phyloP scores from a whole-genome alignment of 202 grass and related monocot genomes.

The Zoysia matrella region DNA sequence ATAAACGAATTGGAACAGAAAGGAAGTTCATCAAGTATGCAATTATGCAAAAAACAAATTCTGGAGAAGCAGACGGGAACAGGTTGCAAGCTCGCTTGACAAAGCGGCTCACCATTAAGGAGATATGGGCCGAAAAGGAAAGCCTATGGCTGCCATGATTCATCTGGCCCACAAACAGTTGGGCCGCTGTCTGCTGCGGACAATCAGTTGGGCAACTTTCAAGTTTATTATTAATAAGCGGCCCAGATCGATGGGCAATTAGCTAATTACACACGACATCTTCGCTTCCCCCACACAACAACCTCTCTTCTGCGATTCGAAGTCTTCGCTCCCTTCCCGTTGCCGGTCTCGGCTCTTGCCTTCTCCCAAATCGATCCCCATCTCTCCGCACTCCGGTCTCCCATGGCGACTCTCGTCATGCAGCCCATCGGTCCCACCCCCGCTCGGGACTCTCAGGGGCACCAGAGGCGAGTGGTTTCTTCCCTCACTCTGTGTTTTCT shows the following conservation, averaged over 20 bases:
- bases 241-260: background rate
- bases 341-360: background rate
- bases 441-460: background rate
- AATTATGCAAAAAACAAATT: no score
- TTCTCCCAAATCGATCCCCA: slow-evolving; percentile 22
- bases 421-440: slow-evolving; percentile 37
- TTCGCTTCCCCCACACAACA: slow-evolving; percentile 17
- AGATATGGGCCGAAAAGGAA: no score
- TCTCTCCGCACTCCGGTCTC: background rate
- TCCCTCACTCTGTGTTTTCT: background rate
- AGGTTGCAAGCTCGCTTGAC: no score
- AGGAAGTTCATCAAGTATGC: no score
- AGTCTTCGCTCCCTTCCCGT: background rate
- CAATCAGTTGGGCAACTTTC: background rate
- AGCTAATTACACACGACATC: background rate
- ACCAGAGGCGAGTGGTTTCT: slow-evolving; percentile 38
- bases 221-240: slow-evolving; percentile 33
- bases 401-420: slow-evolving; percentile 60
- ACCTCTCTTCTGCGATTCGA: background rate
- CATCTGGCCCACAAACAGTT: background rate
- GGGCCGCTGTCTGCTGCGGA: no score
- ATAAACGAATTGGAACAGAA: no score
- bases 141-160: no score
- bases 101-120: no score
- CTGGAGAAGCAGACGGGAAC: no score